Percentiles rank a stretch among this genome's conserved stretches.
Evolutionary conservation across 441 rosid species (phyloP).

Genomic region (Aquilaria agallochum): DNA sequence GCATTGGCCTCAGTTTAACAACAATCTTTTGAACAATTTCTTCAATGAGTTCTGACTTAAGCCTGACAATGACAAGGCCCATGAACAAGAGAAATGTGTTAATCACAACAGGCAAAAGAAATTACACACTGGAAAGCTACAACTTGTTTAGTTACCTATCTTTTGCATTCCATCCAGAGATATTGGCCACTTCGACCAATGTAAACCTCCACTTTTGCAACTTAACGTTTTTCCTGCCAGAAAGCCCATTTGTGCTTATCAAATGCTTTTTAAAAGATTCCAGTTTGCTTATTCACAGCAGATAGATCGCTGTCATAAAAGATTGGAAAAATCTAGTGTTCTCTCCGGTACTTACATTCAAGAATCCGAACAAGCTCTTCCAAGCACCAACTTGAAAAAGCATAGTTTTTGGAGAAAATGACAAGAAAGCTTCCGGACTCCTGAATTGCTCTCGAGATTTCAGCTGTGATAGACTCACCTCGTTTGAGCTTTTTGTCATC

Average conservation of each 20-base stretch:
- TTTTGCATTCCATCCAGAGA: conserved; percentile 12
- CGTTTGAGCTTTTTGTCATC: conserved; percentile 2
- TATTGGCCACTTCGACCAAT: conserved; percentile 1
- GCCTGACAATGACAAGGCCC: too few relatives aligned
- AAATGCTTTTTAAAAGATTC: conserved; percentile 6
- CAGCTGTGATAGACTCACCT: not conserved
- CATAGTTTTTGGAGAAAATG: not conserved
- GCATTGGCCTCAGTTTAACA: too few relatives aligned
- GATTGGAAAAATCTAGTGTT: conserved; percentile 18
- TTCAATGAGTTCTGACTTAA: too few relatives aligned
- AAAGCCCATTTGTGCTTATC: not conserved
- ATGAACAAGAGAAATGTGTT: too few relatives aligned
- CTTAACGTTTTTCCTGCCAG: not conserved
- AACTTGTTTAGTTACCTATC: too few relatives aligned
- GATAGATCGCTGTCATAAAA: conserved; percentile 8
- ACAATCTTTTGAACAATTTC: too few relatives aligned
- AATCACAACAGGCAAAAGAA: too few relatives aligned
- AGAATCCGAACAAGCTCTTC: conserved; percentile 23
- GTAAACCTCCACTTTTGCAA: conserved; percentile 5
- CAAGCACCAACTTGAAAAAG: conserved; percentile 4
- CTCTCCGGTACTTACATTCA: not conserved
- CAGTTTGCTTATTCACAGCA: conserved; percentile 11
- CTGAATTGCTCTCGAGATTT: conserved; percentile 16
- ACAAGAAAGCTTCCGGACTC: conserved; percentile 29
- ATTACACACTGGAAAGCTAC: too few relatives aligned